Evolutionary conservation across 495 filamentous ascomycete genomes (phyloP).

Genomic region (Aspergillus ellipticus): DNA sequence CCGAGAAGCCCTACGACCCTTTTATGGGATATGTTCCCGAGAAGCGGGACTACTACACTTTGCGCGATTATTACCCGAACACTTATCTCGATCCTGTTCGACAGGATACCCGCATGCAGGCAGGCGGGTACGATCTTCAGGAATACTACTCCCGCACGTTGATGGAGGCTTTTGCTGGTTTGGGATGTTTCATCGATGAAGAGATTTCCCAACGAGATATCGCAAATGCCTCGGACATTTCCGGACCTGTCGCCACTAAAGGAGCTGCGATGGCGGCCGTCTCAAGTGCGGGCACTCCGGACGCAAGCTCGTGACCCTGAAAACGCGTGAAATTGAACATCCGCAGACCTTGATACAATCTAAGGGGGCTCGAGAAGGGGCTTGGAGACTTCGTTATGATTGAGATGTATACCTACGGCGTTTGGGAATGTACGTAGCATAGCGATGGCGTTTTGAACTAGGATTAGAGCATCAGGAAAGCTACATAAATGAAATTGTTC

Average conservation of each 20-base stretch:
- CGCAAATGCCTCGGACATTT: slow-evolving; percentile 11
- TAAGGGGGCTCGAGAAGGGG: too few species aligned
- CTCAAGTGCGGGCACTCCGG: slow-evolving; percentile 3
- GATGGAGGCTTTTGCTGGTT: slow-evolving; percentile 84
- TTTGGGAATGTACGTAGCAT: slow-evolving; percentile 28
- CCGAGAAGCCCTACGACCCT: slow-evolving; percentile 82
- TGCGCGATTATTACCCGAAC: slow-evolving; percentile 63
- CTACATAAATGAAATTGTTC: background rate
- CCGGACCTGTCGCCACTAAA: slow-evolving; percentile 27
- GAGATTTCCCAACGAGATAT: slow-evolving; percentile 55
- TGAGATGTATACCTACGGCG: background rate
- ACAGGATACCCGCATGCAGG: slow-evolving; percentile 56
- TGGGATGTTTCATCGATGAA: slow-evolving; percentile 80
- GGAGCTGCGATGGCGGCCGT: slow-evolving; percentile 31
- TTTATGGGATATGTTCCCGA: slow-evolving; percentile 70
- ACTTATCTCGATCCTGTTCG: slow-evolving; percentile 60
- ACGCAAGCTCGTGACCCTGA: background rate
- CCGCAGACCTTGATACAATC: too few species aligned
- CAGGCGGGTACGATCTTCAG: slow-evolving; percentile 75
- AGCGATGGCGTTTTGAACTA: slow-evolving; percentile 47
- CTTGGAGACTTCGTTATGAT: background rate
- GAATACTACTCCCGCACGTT: slow-evolving; percentile 79
- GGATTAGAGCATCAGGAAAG: background rate
- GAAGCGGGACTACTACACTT: slow-evolving; percentile 61
- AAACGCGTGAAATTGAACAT: too few species aligned